These are phyloP conservation scores for Fraxinus latifolia DNA, from an alignment of 305 asterid species.

Conservation along the genomic window DNA sequence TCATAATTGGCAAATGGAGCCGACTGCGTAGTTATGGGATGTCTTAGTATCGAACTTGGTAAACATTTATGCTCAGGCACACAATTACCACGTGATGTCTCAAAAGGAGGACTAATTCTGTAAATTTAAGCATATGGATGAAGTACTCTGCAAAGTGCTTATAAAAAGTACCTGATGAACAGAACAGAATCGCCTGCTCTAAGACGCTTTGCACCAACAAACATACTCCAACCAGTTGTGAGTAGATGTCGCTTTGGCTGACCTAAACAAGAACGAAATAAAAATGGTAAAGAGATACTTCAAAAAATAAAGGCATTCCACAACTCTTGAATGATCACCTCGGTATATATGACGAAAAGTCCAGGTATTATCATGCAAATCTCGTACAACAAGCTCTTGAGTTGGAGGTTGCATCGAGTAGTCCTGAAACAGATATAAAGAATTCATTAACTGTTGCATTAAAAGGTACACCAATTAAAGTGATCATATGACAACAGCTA, in stretches of 20 bases:
- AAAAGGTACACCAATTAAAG: neutral
- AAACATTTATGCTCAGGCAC: neutral
- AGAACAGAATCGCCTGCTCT: slow-evolving; percentile 90
- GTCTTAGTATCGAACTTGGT: neutral
- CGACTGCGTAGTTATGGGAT: neutral
- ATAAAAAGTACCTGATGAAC: slow-evolving; percentile 63
- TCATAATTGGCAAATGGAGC: neutral
- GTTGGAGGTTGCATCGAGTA: slow-evolving; percentile 91
- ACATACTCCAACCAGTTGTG: slow-evolving; percentile 97
- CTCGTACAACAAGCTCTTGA: slow-evolving; percentile 91
- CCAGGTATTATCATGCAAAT: slow-evolving; percentile 90
- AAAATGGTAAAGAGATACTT: neutral
- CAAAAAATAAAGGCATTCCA: neutral
- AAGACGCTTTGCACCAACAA: slow-evolving; percentile 88
- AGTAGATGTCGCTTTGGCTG: slow-evolving; percentile 92
- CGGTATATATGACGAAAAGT: slow-evolving; percentile 90
- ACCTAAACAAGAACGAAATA: slow-evolving; percentile 40
- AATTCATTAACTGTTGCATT: neutral
- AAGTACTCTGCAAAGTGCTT: neutral
- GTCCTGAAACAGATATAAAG: slow-evolving; percentile 44
- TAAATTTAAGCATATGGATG: neutral
- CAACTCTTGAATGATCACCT: slow-evolving; percentile 41
- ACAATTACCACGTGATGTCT: neutral
- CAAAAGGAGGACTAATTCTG: neutral
- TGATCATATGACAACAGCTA: neutral